A percentile compares a stretch with the other conserved stretches of the same genome.
phyloP scores from a whole-genome alignment of 2,329 filamentous ascomycete species.

The Fusarium tuaranense region DNA sequence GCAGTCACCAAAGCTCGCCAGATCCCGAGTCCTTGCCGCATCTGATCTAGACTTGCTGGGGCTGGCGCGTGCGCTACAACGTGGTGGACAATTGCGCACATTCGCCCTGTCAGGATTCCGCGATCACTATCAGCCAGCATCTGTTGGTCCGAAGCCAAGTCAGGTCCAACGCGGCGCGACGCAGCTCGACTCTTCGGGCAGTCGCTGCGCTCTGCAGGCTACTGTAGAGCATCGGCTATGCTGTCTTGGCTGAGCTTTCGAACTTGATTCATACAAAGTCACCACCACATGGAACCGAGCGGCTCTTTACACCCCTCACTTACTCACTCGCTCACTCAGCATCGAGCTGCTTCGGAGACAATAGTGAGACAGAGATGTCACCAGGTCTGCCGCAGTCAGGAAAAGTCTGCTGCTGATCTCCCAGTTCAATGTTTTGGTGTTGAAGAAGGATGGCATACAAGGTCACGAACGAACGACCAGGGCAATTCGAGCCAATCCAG shows the following conservation, averaged over 20 bases:
- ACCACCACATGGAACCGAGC: slow-evolving; percentile 22
- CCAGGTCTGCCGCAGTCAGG: slow-evolving; percentile 22
- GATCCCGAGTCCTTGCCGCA: slow-evolving; percentile 43
- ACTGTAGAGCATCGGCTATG: slow-evolving; percentile 38
- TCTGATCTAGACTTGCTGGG: slow-evolving; percentile 40
- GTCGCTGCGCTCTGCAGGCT: slow-evolving; percentile 39
- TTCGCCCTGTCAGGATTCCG: slow-evolving; percentile 42
- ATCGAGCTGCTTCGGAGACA: slow-evolving; percentile 20
- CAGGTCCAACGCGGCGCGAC: slow-evolving; percentile 43
- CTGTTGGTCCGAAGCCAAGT: slow-evolving; percentile 42
- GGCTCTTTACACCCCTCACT: slow-evolving; percentile 18
- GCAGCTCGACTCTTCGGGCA: slow-evolving; percentile 48
- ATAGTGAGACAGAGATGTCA: slow-evolving; percentile 28
- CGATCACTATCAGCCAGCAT: slow-evolving; percentile 43
- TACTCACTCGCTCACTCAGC: slow-evolving; percentile 3
- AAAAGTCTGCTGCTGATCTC: slow-evolving; percentile 13
- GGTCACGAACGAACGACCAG: slow-evolving; percentile 13
- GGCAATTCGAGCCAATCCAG: slow-evolving; percentile 28
- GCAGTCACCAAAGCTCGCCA: slow-evolving; percentile 40
- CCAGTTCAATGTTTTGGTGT: slow-evolving; percentile 10
- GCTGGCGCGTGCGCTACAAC: slow-evolving; percentile 43
- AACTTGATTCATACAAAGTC: slow-evolving; percentile 21
- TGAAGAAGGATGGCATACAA: slow-evolving; percentile 16
- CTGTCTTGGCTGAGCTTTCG: slow-evolving; percentile 20
- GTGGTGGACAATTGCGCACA: slow-evolving; percentile 40